Conservation (phyloP, 768 basidiomycete species). For the Boletus coccyginus region DNA sequence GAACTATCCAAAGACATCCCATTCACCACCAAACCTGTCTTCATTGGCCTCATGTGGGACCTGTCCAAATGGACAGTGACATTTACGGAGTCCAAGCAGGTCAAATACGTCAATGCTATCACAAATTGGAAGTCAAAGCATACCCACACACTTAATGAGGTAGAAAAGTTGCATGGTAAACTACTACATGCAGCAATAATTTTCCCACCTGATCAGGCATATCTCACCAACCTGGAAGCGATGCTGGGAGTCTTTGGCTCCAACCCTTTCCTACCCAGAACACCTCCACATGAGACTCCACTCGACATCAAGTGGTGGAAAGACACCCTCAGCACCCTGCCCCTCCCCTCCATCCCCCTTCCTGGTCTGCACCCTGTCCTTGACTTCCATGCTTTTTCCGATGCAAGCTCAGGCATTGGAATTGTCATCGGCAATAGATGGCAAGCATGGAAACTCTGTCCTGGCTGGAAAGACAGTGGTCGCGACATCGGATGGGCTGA, state of each 20-base stretch:
- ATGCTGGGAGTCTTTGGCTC: constrained; percentile 32
- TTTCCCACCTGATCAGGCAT: constrained; percentile 26
- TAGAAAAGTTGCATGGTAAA: constrained; percentile 1
- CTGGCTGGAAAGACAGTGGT: constrained; percentile 28
- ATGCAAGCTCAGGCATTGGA: constrained; percentile 41
- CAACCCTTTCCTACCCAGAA: constrained; percentile 28
- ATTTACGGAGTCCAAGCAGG: not conserved
- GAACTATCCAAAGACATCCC: not conserved
- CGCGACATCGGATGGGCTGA: constrained; percentile 44
- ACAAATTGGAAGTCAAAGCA: fast-evolving
- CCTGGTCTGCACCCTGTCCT: not conserved
- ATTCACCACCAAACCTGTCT: not conserved
- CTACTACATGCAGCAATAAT: constrained; percentile 28
- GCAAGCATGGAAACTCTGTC: constrained; percentile 34
- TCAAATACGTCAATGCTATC: not conserved
- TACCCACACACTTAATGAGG: not conserved
- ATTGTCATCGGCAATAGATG: constrained; percentile 29
- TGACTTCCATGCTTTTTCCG: constrained; percentile 28
- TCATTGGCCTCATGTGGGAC: not conserved
- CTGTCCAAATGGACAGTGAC: fast-evolving
- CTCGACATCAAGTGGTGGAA: not conserved
- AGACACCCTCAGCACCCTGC: too few species aligned
- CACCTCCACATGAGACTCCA: not conserved
- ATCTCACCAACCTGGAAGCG: constrained; percentile 18
- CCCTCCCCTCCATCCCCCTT: not conserved